Evolutionary conservation across 371 early-diverging fungal species (phyloP).

Genomic region (Blakeslea trispora): DNA sequence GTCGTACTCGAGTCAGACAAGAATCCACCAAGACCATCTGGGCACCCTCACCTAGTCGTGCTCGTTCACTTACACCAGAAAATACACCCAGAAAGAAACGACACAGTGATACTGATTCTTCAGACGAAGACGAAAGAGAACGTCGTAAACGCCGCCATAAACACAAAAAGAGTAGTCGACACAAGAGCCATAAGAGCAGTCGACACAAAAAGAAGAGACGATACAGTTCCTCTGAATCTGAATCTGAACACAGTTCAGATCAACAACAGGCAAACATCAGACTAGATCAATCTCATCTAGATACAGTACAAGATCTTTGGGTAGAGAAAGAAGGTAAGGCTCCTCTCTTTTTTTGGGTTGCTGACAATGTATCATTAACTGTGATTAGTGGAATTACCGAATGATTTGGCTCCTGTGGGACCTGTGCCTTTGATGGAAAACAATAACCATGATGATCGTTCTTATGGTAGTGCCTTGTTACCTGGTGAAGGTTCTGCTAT

Average conservation of each 20-base stretch:
- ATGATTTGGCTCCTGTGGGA: constrained; percentile 63
- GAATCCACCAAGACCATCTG: constrained; percentile 62
- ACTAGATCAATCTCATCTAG: constrained; percentile 43
- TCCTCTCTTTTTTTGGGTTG: too few relatives aligned
- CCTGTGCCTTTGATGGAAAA: constrained; percentile 61
- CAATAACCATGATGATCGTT: constrained; percentile 55
- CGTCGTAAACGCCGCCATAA: constrained; percentile 9
- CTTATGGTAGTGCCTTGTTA: constrained; percentile 75
- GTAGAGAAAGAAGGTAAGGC: constrained; percentile 64
- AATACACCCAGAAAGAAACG: constrained; percentile 17
- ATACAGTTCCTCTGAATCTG: not conserved
- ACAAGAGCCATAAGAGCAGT: constrained; percentile 20
- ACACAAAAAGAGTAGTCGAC: constrained; percentile 3
- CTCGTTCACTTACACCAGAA: constrained; percentile 40
- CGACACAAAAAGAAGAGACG: constrained; percentile 15
- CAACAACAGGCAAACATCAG: not conserved
- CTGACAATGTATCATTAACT: not conserved
- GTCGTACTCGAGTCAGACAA: constrained; percentile 54
- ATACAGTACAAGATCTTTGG: constrained; percentile 57
- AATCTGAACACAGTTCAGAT: constrained; percentile 9
- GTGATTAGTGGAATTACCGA: constrained; percentile 59
- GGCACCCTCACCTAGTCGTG: constrained; percentile 65
- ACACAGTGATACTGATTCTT: constrained; percentile 4
- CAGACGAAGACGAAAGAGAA: constrained; percentile 12
- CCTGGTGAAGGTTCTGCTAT: constrained; percentile 60